Conservation (phyloP, 257 asterid species). For the Jasminum sambac region DNA sequence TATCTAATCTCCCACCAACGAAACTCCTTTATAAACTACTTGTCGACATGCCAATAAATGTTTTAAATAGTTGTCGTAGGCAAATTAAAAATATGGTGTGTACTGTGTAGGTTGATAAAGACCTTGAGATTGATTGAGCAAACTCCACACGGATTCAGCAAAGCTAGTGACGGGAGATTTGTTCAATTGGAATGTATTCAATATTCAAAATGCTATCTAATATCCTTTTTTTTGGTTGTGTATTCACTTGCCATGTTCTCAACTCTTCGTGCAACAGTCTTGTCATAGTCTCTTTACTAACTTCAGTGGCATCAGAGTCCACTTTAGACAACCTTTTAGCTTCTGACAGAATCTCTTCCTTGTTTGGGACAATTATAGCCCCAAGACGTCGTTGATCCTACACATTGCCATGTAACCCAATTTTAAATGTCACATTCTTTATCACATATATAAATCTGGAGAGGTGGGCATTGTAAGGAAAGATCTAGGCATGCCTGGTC, state of each 20-base stretch:
- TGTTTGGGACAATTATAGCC: slow-evolving; percentile 80
- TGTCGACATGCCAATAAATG: neutral
- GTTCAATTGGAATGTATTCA: no score
- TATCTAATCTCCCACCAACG: no score
- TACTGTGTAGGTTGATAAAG: neutral
- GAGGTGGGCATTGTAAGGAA: neutral
- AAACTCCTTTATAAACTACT: no score
- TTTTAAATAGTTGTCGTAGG: neutral
- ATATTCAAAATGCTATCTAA: slow-evolving; percentile 3
- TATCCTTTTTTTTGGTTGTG: no score
- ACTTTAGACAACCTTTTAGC: slow-evolving; percentile 60
- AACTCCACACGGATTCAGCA: neutral
- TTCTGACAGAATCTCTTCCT: slow-evolving; percentile 61
- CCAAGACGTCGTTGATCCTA: slow-evolving; percentile 94
- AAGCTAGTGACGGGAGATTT: neutral
- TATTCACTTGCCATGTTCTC: slow-evolving; percentile 58
- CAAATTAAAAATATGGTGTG: neutral
- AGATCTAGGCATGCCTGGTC: neutral
- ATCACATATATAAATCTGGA: neutral
- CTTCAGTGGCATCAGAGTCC: slow-evolving; percentile 56
- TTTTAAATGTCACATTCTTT: neutral
- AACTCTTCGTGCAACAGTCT: slow-evolving; percentile 62
- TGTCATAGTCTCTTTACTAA: slow-evolving; percentile 54
- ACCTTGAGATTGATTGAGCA: neutral
- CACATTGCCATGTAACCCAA: slow-evolving; percentile 22